Evolutionary conservation across 1,284 basidiomycete species (phyloP), one percentile per base, ranked within the genome.

Genomic region (Leccinum holopus): DNA sequence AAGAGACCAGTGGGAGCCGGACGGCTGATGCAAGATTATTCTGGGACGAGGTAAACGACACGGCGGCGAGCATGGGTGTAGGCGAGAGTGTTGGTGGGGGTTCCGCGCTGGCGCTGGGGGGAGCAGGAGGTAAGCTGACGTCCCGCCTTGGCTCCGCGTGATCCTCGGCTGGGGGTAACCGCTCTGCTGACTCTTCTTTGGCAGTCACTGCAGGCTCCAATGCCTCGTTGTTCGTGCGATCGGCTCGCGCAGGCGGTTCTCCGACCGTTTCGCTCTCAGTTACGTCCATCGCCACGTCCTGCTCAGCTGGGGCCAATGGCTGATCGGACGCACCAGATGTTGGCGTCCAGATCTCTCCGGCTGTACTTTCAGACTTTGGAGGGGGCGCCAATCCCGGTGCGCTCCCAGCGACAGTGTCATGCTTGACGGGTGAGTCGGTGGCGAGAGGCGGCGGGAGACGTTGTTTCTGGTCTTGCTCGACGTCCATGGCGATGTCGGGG

Each of bases 231-330:
- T 35, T 56, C 9, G 28, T 35, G 51, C 57, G 63, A 70, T 72
- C 61, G 39, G 44, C 49, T 52, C 57, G 62, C 14, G 41, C 60
- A 51, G 47, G 61, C 52, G 35, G 67, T 63, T 66, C 69, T 35
- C 72, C 67, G 33, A 53, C 63, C 49, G 58, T 59, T 60, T 65
- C 63, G 14, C 53, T 65, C 54, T 73, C 66, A 32, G 67, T 59
- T 52, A 62, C 44, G 51, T 63, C 62, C 71, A 73, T 75, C 56
- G 57, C 65, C 58, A 74, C 63, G 58, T 73, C 72, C 58, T 66
- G 70, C 59, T 63, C 65, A 30, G 64, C 54, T 57, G 58, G 51
- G 57, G n/a, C 70, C 60, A 73, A 58, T 59, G 64, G 67, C 59
- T 63, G 65, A 76, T 75, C 72, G 35, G 60, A 62, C 53, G 64